Percentiles rank a stretch among this genome's conserved stretches.
These are phyloP conservation scores for Anisodus acutangulus DNA, from an alignment of 257 asterid species.

Conservation along the genomic window DNA sequence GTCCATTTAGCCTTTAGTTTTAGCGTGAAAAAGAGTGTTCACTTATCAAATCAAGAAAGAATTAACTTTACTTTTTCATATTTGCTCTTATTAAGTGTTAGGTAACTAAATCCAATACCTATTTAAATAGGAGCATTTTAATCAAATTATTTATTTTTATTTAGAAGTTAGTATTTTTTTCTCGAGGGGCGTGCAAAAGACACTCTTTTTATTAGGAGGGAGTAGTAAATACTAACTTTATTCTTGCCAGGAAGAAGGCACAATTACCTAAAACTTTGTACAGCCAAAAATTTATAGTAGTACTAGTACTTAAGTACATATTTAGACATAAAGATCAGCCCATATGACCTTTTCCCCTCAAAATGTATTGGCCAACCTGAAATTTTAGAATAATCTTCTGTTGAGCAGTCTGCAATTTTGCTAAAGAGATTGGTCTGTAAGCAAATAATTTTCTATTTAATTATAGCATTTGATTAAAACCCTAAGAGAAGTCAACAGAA, in stretches of 20 bases:
- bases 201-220: no score
- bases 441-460: neutral
- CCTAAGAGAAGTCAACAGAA: neutral
- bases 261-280: neutral
- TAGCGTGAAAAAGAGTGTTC: no score
- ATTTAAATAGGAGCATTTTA: no score
- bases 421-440: slow-evolving; percentile 7
- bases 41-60: no score
- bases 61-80: no score
- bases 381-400: slow-evolving; percentile 13
- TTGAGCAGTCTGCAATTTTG: slow-evolving; percentile 19
- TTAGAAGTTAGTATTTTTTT: no score
- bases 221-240: neutral
- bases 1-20: no score
- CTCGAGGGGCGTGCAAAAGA: no score
- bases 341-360: neutral
- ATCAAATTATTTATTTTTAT: no score
- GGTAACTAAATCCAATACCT: no score
- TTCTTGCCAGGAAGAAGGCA: slow-evolving; percentile 20
- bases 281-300: neutral
- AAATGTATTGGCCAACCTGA: slow-evolving; percentile 5
- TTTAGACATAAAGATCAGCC: neutral
- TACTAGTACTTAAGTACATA: no score
- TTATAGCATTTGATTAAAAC: neutral
- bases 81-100: no score